Conservation (phyloP, 352 stramenopile genomes). For the Albugo candida region DNA sequence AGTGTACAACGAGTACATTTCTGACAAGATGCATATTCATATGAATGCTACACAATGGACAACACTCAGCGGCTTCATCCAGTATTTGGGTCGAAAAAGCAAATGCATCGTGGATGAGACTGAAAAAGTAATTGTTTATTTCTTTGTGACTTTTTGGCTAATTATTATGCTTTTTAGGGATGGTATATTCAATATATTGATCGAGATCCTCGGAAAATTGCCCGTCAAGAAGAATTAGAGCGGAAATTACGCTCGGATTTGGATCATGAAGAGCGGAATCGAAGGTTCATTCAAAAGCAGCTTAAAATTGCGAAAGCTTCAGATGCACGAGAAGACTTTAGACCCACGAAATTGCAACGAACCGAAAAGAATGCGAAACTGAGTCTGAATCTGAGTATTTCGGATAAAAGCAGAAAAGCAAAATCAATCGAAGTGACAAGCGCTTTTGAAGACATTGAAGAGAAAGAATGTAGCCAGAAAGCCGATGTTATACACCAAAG, state of each 20-base stretch:
- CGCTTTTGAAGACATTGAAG: not conserved
- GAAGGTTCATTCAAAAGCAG: conserved; percentile 53
- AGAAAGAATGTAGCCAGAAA: conserved; percentile 2
- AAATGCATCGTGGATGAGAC: conserved; percentile 96
- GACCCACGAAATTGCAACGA: conserved; percentile 40
- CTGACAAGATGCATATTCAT: conserved; percentile 97
- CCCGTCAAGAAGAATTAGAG: conserved; percentile 69
- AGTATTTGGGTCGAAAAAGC: conserved; percentile 95
- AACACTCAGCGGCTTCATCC: conserved; percentile 92
- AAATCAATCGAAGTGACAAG: conserved; percentile 1
- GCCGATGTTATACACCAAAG: conserved; percentile 9
- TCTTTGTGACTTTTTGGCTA: not conserved
- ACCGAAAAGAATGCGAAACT: conserved; percentile 17
- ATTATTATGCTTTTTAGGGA: conserved; percentile 17
- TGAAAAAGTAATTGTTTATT: conserved; percentile 52
- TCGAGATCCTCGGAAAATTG: conserved; percentile 80
- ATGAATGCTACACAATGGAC: conserved; percentile 99
- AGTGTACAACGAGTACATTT: conserved; percentile 99
- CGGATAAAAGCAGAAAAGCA: conserved; percentile 13
- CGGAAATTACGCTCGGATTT: conserved; percentile 80
- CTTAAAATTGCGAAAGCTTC: conserved; percentile 36
- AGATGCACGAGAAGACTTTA: conserved; percentile 9
- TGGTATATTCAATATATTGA: conserved; percentile 96
- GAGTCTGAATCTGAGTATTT: conserved; percentile 19
- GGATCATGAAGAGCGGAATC: conserved; percentile 77